Conservation (phyloP, 768 basidiomycete genomes). For the Fibroporia radiculosa region DNA sequence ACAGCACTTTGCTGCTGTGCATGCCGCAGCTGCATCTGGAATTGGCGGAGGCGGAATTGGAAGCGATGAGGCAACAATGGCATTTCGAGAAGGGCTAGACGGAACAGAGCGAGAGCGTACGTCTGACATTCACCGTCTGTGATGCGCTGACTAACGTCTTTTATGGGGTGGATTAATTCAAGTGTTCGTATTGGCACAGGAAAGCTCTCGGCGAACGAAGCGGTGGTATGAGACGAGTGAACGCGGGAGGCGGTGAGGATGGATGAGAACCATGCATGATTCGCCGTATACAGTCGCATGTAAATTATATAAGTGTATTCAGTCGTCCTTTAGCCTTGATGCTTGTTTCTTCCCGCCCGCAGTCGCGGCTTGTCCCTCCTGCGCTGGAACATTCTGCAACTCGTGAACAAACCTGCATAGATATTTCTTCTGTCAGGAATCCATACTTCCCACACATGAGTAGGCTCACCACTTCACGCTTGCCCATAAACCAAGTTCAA, state of each 20-base stretch:
- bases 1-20: slow-evolving; percentile 64
- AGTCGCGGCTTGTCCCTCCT: neutral
- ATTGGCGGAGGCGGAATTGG: slow-evolving; percentile 44
- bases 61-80: slow-evolving; percentile 52
- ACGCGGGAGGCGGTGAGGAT: slow-evolving; percentile 36
- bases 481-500: slow-evolving; percentile 66
- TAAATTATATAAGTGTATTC: neutral
- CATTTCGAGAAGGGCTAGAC: slow-evolving; percentile 88
- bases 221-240: slow-evolving; percentile 78
- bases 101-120: slow-evolving; percentile 87
- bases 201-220: slow-evolving; percentile 70
- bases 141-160: neutral
- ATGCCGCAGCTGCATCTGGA: slow-evolving; percentile 20
- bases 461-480: slow-evolving; percentile 72
- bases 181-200: slow-evolving; percentile 87
- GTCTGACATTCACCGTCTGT: slow-evolving; percentile 20
- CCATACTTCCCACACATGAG: neutral
- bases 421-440: slow-evolving; percentile 4
- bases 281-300: neutral
- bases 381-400: slow-evolving; percentile 12
- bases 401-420: slow-evolving; percentile 38
- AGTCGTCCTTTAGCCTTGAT: slow-evolving; percentile 8
- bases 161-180: neutral
- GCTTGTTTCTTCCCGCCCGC: neutral
- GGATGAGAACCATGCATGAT: slow-evolving; percentile 1